Conservation (phyloP, 1,139 yeast species). For the Yamadazyma atlantica region DNA sequence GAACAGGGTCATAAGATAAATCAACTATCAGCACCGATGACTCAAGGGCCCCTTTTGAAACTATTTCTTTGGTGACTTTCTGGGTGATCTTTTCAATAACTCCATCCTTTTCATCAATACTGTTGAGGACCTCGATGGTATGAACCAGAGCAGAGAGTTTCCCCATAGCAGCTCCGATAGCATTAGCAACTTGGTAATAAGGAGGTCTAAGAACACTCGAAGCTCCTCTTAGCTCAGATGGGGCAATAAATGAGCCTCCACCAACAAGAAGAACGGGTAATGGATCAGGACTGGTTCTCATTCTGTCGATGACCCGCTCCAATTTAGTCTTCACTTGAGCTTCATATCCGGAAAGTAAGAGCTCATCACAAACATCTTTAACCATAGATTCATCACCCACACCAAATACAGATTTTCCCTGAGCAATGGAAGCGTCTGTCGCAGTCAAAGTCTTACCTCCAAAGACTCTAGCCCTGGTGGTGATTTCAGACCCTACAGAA, state of each 20-base stretch:
- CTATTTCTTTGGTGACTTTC: conserved; percentile 20
- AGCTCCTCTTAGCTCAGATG: conserved; percentile 35
- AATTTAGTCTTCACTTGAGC: conserved; percentile 24
- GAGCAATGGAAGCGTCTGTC: conserved; percentile 33
- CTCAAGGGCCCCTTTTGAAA: conserved; percentile 30
- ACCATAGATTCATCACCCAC: conserved; percentile 1
- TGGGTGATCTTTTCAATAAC: conserved; percentile 22
- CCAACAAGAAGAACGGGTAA: conserved; percentile 43
- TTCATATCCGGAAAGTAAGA: conserved; percentile 13
- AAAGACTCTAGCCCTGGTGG: conserved; percentile 26
- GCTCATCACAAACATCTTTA: conserved; percentile 3
- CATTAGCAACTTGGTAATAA: conserved; percentile 41
- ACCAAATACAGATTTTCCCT: conserved; percentile 4
- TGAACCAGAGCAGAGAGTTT: conserved; percentile 29
- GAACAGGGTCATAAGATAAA: conserved; percentile 34
- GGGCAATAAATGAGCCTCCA: conserved; percentile 44
- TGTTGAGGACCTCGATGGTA: conserved; percentile 15
- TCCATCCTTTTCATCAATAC: conserved; percentile 17
- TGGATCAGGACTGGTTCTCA: conserved; percentile 42
- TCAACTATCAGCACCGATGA: conserved; percentile 28
- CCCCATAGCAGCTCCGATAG: conserved; percentile 49
- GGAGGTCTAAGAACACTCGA: conserved; percentile 35
- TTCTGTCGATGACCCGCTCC: conserved; percentile 34
- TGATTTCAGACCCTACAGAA: conserved; percentile 38
- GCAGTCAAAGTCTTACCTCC: conserved; percentile 37